These are phyloP conservation scores for Ophidiomyces ophidiicola DNA, from an alignment of 2,329 filamentous ascomycete species.

Conservation along the genomic window DNA sequence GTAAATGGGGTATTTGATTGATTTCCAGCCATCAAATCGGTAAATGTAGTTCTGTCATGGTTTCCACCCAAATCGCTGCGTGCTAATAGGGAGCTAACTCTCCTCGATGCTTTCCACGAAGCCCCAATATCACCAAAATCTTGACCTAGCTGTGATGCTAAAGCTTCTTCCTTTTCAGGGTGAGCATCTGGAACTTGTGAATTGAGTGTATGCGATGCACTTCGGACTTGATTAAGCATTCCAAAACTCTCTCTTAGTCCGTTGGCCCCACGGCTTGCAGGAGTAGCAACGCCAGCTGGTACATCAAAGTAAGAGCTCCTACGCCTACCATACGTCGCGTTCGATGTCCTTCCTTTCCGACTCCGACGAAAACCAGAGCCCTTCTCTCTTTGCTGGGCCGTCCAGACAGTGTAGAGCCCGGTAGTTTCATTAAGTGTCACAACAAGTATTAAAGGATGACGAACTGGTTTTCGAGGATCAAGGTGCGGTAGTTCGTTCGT, in stretches of 20 bases:
- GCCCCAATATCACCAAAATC: constrained; percentile 47
- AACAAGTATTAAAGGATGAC: constrained; percentile 53
- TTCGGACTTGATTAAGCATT: constrained; percentile 35
- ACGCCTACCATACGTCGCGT: constrained; percentile 52
- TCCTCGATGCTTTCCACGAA: constrained; percentile 51
- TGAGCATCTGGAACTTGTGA: constrained; percentile 34
- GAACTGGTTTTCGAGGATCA: neutral
- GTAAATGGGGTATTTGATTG: constrained; percentile 27
- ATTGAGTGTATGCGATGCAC: constrained; percentile 27
- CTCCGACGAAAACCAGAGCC: constrained; percentile 39
- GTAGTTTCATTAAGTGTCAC: constrained; percentile 70
- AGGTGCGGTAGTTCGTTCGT: constrained; percentile 38
- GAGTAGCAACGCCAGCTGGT: constrained; percentile 62
- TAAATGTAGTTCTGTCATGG: constrained; percentile 68
- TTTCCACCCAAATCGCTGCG: constrained; percentile 76
- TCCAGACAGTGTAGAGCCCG: constrained; percentile 74
- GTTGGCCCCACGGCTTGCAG: constrained; percentile 49
- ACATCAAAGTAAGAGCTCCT: constrained; percentile 52
- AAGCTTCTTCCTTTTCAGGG: constrained; percentile 45
- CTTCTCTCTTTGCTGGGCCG: constrained; percentile 61
- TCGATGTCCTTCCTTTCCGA: constrained; percentile 39
- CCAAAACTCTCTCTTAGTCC: constrained; percentile 68
- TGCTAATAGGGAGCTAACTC: constrained; percentile 83
- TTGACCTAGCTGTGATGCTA: constrained; percentile 60
- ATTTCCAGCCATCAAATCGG: constrained; percentile 50